phyloP scores from a whole-genome alignment of 1,139 yeast genomes.

The Hansenula lynferdii region DNA sequence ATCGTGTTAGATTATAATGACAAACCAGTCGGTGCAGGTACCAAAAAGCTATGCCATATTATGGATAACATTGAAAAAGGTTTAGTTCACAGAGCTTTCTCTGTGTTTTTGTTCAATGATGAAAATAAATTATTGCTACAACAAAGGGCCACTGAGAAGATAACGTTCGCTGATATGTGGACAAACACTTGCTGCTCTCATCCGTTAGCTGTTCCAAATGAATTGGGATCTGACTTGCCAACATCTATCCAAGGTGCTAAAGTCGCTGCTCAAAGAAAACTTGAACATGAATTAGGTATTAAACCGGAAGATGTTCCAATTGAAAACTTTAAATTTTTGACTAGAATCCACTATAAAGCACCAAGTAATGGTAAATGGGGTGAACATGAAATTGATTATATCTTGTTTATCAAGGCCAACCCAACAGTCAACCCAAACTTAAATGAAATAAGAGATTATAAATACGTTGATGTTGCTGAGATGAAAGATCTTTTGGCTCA shows the following conservation, averaged over 20 bases:
- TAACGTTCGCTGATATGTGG: conserved; percentile 96
- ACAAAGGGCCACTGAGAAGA: conserved; percentile 93
- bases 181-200: conserved; percentile 99
- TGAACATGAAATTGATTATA: conserved; percentile 96
- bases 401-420: conserved; percentile 66
- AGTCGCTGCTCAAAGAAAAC: conserved; percentile 86
- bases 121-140: conserved; percentile 77
- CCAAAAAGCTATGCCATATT: conserved; percentile 88
- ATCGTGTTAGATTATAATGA: conserved; percentile 89
- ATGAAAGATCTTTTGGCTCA: conserved; percentile 76
- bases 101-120: conserved; percentile 83
- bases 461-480: conserved; percentile 66
- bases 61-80: conserved; percentile 86
- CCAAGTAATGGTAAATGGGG: conserved; percentile 89
- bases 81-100: conserved; percentile 89
- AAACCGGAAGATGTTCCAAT: conserved; percentile 56
- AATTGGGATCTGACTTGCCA: conserved; percentile 57
- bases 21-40: conserved; percentile 85
- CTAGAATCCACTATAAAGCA: conserved; percentile 92
- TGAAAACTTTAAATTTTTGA: conserved; percentile 71
- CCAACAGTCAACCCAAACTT: conserved; percentile 50
- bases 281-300: conserved; percentile 91
- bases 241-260: conserved; percentile 74
- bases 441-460: conserved; percentile 81
- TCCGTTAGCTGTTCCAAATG: conserved; percentile 81